These are phyloP conservation scores for Acacia melanoxylon DNA, from an alignment of 306 rosid species.

Conservation along the genomic window DNA sequence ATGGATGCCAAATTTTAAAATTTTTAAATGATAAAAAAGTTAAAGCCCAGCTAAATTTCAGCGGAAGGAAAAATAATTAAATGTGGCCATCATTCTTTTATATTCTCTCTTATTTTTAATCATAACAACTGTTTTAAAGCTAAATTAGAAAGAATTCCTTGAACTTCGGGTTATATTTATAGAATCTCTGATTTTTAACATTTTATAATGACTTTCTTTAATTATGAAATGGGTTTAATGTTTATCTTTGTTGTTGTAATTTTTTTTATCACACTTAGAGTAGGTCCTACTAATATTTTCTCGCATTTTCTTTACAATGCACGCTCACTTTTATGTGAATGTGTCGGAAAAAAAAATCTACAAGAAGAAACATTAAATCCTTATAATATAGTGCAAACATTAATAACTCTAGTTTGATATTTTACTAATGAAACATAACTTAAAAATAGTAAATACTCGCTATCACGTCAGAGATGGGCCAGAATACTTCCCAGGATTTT, in stretches of 20 bases:
- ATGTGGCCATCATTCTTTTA: background rate
- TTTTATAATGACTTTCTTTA: background rate
- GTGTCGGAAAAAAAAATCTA: too few relatives aligned
- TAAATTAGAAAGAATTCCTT: background rate
- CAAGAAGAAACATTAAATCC: too few relatives aligned
- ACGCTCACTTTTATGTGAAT: too few relatives aligned
- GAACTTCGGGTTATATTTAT: background rate
- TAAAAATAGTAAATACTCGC: background rate
- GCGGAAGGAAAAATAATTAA: background rate
- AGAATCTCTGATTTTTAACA: background rate
- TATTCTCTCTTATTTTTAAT: background rate
- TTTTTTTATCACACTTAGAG: too few relatives aligned
- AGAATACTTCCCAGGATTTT: background rate
- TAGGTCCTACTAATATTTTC: too few relatives aligned
- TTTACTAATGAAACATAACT: background rate
- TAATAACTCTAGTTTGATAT: background rate
- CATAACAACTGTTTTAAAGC: background rate
- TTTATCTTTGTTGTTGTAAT: too few relatives aligned
- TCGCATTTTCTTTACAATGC: too few relatives aligned
- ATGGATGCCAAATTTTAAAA: background rate
- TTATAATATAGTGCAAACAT: background rate
- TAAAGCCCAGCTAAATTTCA: background rate
- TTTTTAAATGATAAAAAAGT: background rate
- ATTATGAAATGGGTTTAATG: too few relatives aligned
- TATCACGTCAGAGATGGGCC: background rate